These are phyloP conservation scores for Fragaria vesca DNA, from an alignment of 306 rosid genomes.

Conservation along the genomic window DNA sequence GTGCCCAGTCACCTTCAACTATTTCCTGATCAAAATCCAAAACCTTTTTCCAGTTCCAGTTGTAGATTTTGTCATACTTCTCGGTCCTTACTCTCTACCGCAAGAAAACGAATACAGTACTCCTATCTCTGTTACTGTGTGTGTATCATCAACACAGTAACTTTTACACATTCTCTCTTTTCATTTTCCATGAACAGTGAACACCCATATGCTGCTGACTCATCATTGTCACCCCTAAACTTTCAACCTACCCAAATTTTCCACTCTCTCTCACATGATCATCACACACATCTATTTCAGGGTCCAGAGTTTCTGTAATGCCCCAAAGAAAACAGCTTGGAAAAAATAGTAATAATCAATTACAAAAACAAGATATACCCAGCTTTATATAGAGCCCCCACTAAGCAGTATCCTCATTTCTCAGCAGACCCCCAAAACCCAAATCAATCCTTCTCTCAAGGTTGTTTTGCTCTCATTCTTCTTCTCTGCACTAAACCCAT, in stretches of 20 bases:
- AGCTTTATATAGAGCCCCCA: slow-evolving; percentile 32
- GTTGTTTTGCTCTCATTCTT: not conserved
- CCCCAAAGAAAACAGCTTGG: slow-evolving; percentile 16
- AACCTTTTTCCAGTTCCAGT: not conserved
- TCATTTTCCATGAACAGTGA: not conserved
- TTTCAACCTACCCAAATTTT: not conserved
- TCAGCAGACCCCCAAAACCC: not conserved
- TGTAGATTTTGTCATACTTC: not conserved
- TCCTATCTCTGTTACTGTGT: not conserved
- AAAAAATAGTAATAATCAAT: slow-evolving; percentile 32
- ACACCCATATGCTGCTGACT: not conserved
- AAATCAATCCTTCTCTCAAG: slow-evolving; percentile 18
- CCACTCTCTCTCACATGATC: slow-evolving; percentile 4
- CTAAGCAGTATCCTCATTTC: not conserved
- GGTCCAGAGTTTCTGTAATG: slow-evolving; percentile 20
- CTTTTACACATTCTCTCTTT: not conserved
- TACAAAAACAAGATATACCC: slow-evolving; percentile 23
- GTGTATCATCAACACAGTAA: not conserved
- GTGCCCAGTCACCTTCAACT: not conserved
- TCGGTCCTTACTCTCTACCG: not conserved
- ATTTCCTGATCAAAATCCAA: not conserved
- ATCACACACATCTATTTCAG: slow-evolving; percentile 17
- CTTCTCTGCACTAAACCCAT: slow-evolving; percentile 12
- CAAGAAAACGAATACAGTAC: not conserved
- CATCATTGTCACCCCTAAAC: not conserved